Base-by-base conservation (phyloP, 23 red algal species). In the Gracilaria domingensis region DNA sequence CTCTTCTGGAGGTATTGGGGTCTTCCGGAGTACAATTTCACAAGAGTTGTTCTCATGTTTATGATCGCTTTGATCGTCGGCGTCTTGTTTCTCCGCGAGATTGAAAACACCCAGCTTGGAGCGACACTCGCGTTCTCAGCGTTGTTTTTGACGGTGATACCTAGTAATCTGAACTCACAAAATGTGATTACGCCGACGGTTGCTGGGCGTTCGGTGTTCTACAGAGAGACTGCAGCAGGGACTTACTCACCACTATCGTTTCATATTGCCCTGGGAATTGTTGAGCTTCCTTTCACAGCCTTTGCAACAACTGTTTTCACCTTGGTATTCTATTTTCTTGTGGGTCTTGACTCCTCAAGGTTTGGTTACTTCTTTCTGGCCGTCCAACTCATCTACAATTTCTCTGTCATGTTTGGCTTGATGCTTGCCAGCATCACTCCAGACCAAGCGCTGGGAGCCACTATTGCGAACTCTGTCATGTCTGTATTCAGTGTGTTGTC, bases 191-290 rank as follows among this genome's bases (percentile, higher is more conserved):
- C 79, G 13, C 89, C 96, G 26, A 85, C 90, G 11, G 64, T 91
- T 44, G 56, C 88, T 36, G 93, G 88, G 66, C 89, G 96, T 25
- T 36, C 91, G 7, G 96, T 91, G 2, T 98, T 95, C 65, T 98
- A 98, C 88, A 69, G 96, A 21, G 96, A 98, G 78, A 85, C 91
- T 48, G 91, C 96, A 61, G 80, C 93, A 4, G 96, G 96, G 20
- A 94, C 84, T 2, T 98, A 98, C 53, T 50, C 66, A 58, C 87
- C 92, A 25, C 20, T 66, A 14, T 80, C 88, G n/a, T 93, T 81
- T 79, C 87, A 91, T 35, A 62, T 95, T 26, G 93, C 96, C 30
- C 23, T 95, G 25, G 91, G 92, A 24, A 17, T 92, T 82, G 96
- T 91, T 23, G 91, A 95, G 73, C 33, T 98, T 28, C 92, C 96